These are phyloP conservation scores for Trichosporon sp. DNA, from an alignment of 1,284 basidiomycete genomes.

Conservation along the genomic window DNA sequence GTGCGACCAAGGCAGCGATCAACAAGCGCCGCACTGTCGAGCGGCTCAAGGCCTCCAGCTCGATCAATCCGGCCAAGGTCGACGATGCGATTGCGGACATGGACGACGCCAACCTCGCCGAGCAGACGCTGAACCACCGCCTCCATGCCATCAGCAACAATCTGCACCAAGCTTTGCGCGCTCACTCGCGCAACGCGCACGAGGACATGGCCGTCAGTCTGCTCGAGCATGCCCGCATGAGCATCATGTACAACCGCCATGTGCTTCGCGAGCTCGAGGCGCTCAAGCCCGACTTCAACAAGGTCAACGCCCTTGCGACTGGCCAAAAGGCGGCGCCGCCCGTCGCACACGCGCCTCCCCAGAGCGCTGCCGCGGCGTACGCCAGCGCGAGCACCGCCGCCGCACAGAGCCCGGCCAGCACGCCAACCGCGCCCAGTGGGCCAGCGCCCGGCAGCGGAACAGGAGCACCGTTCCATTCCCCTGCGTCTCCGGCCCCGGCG, in stretches of 20 bases:
- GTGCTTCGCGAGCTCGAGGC: conserved; percentile 81
- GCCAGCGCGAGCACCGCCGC: neutral
- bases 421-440: no score
- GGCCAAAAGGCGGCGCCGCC: neutral
- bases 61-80: conserved; percentile 79
- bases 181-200: conserved; percentile 79
- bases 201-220: conserved; percentile 84
- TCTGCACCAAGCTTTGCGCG: conserved; percentile 76
- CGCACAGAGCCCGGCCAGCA: neutral
- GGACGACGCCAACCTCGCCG: conserved; percentile 88
- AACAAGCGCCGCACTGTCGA: conserved; percentile 87
- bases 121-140: conserved; percentile 74
- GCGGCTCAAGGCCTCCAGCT: conserved; percentile 81
- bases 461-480: conserved; percentile 9
- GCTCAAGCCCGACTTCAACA: conserved; percentile 70
- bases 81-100: conserved; percentile 92
- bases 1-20: conserved; percentile 85
- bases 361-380: conserved; percentile 12
- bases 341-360: neutral
- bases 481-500: conserved; percentile 26
- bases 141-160: conserved; percentile 89
- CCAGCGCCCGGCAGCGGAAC: neutral
- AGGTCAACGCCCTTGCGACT: conserved; percentile 36
- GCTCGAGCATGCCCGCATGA: conserved; percentile 85
- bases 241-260: conserved; percentile 86